phyloP scores from a whole-genome alignment of 768 basidiomycete genomes.

The Lactarius psammicola region DNA sequence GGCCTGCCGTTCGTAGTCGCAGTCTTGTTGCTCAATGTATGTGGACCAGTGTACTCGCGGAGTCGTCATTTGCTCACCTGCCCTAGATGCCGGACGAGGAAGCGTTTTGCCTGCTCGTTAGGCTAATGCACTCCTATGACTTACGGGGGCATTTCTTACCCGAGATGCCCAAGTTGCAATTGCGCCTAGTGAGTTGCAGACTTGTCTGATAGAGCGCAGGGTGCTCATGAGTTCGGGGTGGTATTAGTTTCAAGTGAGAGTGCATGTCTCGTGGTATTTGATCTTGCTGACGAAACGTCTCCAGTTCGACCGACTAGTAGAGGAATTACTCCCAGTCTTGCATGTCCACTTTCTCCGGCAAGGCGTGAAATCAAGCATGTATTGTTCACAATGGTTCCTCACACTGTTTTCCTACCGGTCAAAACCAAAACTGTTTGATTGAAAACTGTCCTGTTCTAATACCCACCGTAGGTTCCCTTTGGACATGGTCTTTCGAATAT shows the following conservation, averaged over 20 bases:
- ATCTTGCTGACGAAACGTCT: slow-evolving; percentile 14
- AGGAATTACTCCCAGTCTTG: slow-evolving; percentile 88
- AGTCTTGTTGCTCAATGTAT: slow-evolving; percentile 84
- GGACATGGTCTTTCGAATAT: slow-evolving; percentile 92
- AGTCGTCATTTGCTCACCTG: not conserved
- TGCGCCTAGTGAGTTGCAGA: slow-evolving; percentile 68
- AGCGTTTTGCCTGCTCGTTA: slow-evolving; percentile 91
- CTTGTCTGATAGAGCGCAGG: not conserved
- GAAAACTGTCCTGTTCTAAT: not conserved
- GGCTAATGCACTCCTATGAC: slow-evolving; percentile 96
- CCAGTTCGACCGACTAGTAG: slow-evolving; percentile 91
- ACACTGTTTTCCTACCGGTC: slow-evolving; percentile 95
- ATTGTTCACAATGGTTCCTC: slow-evolving; percentile 97
- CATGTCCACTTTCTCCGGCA: slow-evolving; percentile 92
- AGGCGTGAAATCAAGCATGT: slow-evolving; percentile 97
- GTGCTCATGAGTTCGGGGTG: not conserved
- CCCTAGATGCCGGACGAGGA: slow-evolving; percentile 98
- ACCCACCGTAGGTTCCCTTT: slow-evolving; percentile 72
- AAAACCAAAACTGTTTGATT: slow-evolving; percentile 28
- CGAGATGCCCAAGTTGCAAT: slow-evolving; percentile 96
- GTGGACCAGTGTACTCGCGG: slow-evolving; percentile 31
- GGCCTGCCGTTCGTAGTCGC: slow-evolving; percentile 96
- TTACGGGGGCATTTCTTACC: slow-evolving; percentile 96
- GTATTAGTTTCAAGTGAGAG: slow-evolving; percentile 55
- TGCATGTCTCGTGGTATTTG: not conserved